Percentiles rank a stretch among this genome's conserved stretches.
These are phyloP conservation scores for Flagelloscypha sp. DNA, from an alignment of 768 basidiomycete species.

Conservation along the genomic window DNA sequence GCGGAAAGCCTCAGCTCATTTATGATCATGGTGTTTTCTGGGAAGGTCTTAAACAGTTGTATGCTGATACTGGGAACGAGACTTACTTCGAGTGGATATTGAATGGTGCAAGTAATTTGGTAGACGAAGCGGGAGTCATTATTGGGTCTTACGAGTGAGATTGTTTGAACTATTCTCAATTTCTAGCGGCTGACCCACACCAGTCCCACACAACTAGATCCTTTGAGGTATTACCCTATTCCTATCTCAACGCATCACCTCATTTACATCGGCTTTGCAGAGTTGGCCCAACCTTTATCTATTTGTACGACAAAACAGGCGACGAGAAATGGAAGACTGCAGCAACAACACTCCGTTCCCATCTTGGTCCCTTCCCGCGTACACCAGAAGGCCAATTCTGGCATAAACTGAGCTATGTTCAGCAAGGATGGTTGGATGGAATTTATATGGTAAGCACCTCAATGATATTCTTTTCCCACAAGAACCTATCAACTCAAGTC, in stretches of 20 bases:
- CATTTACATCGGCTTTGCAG: too few relatives aligned
- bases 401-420: slow-evolving; percentile 34
- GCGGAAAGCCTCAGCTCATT: slow-evolving; percentile 25
- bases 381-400: slow-evolving; percentile 39
- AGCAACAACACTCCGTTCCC: slow-evolving; percentile 28
- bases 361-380: slow-evolving; percentile 34
- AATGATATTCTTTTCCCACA: too few relatives aligned
- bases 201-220: too few relatives aligned
- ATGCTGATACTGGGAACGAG: slow-evolving; percentile 30
- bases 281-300: too few relatives aligned
- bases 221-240: too few relatives aligned
- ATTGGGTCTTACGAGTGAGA: slow-evolving; percentile 30
- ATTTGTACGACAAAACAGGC: slow-evolving; percentile 26
- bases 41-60: slow-evolving; percentile 33
- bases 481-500: too few relatives aligned
- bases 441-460: too few relatives aligned
- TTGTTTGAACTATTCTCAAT: too few relatives aligned
- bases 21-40: slow-evolving; percentile 35
- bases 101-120: slow-evolving; percentile 30
- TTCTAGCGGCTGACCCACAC: slow-evolving; percentile 31
- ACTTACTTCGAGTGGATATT: slow-evolving; percentile 35
- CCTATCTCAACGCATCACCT: too few relatives aligned
- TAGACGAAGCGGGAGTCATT: slow-evolving; percentile 29
- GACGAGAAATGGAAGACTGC: slow-evolving; percentile 33
- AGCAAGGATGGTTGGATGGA: slow-evolving; percentile 42